These are phyloP conservation scores for Piromyces finnis DNA, from an alignment of 192 early-diverging fungal species.

Conservation along the genomic window DNA sequence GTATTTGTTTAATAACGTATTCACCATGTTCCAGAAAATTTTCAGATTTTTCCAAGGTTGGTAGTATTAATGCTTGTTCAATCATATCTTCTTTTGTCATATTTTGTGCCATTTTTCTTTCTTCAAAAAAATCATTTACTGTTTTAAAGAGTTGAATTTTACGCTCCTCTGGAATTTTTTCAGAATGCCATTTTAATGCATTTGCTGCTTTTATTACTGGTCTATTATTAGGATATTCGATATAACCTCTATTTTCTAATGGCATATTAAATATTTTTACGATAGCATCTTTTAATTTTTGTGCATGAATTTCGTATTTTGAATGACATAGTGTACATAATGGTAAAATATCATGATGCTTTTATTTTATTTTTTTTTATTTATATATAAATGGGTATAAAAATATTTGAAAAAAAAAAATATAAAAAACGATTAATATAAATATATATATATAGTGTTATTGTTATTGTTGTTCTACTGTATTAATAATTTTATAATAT, in stretches of 20 bases:
- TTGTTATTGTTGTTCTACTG: too few species aligned
- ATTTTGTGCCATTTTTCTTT: not conserved
- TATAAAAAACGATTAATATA: too few species aligned
- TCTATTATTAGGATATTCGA: not conserved
- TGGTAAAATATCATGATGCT: not conserved
- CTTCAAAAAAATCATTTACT: not conserved
- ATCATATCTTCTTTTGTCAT: not conserved
- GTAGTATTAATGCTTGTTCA: not conserved
- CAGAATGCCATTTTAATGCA: not conserved
- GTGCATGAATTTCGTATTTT: not conserved
- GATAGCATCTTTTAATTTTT: not conserved
- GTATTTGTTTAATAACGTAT: not conserved
- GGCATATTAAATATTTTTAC: not conserved
- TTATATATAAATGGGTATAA: too few species aligned
- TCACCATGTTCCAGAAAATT: not conserved
- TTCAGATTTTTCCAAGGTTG: not conserved
- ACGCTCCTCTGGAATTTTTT: not conserved
- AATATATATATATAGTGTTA: too few species aligned
- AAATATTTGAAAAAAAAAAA: too few species aligned
- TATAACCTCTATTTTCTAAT: not conserved
- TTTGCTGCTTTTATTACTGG: not conserved
- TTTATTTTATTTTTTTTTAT: not conserved
- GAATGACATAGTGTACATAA: not conserved
- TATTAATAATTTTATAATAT: too few species aligned
- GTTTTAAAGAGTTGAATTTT: not conserved